These are phyloP conservation scores for Brassica nigra DNA, from an alignment of 345 rosid genomes.

Conservation along the genomic window DNA sequence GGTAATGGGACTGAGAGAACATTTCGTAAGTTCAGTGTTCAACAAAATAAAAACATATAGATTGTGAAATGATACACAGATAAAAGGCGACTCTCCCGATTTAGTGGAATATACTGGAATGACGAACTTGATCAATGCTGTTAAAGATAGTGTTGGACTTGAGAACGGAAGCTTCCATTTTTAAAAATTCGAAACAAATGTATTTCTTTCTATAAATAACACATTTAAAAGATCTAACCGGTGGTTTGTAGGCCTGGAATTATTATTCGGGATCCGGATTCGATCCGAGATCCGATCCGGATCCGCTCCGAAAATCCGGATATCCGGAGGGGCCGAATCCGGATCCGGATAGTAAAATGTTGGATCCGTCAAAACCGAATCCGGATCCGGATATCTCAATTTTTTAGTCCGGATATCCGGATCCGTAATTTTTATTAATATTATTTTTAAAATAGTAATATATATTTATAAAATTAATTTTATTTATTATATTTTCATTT, in stretches of 20 bases:
- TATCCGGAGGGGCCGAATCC: too few relatives aligned
- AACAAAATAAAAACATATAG: not conserved
- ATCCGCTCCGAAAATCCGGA: too few relatives aligned
- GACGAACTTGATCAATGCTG: constrained; percentile 83
- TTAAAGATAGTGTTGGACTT: constrained; percentile 68
- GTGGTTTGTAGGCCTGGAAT: constrained; percentile 50
- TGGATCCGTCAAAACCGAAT: too few relatives aligned
- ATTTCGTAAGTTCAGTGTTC: constrained; percentile 13
- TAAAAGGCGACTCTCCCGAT: constrained; percentile 94
- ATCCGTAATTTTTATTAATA: too few relatives aligned
- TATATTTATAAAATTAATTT: too few relatives aligned
- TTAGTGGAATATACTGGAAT: constrained; percentile 83
- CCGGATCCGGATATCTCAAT: too few relatives aligned
- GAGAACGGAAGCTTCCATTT: constrained; percentile 52
- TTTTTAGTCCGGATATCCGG: too few relatives aligned
- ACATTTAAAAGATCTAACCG: constrained; percentile 67
- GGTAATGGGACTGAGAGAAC: constrained; percentile 46
- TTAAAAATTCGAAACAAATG: not conserved
- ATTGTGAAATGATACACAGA: constrained; percentile 48
- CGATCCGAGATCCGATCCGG: too few relatives aligned
- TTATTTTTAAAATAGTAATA: too few relatives aligned
- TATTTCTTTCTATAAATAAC: constrained; percentile 49
- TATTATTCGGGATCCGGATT: too few relatives aligned
- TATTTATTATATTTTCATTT: too few relatives aligned
- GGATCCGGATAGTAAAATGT: too few relatives aligned